Conservation (phyloP, 164 flowering plant genomes). For the Dillenia suffruticosa region DNA sequence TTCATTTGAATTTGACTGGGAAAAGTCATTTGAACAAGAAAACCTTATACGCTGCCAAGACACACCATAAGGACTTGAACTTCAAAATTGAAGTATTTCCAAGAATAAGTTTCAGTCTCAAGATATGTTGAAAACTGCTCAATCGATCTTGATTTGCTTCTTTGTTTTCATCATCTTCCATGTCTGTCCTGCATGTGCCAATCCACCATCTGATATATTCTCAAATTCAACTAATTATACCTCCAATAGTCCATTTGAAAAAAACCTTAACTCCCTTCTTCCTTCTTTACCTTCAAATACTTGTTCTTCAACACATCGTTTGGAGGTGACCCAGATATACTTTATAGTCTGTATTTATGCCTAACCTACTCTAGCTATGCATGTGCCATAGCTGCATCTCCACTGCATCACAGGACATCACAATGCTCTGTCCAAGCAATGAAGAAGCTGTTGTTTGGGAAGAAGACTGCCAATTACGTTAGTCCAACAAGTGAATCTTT, state of each 20-base stretch:
- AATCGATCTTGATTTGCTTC: background rate
- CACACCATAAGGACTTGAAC: no score
- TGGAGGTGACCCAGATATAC: constrained; percentile 6
- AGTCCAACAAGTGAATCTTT: constrained; percentile 19
- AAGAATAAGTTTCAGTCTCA: no score
- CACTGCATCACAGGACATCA: background rate
- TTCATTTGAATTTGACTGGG: no score
- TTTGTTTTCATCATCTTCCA: background rate
- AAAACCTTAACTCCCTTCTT: constrained; percentile 13
- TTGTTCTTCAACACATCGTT: constrained; percentile 1
- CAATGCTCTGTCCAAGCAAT: constrained; percentile 2
- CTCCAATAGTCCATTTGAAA: constrained; percentile 1
- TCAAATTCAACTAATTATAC: background rate
- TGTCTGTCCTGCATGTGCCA: background rate
- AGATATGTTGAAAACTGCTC: background rate
- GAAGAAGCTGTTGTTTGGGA: constrained; percentile 6
- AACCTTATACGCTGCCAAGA: no score
- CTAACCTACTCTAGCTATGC: background rate
- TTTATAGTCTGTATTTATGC: constrained; percentile 15
- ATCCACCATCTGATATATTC: background rate
- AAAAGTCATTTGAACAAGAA: no score
- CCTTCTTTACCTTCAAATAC: constrained; percentile 1
- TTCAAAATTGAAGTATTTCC: no score
- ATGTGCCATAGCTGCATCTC: constrained; percentile 10
- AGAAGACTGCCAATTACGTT: constrained; percentile 12